Conservation (phyloP, 805 yeast genomes). For the Monosporozyma yasuniensis region DNA sequence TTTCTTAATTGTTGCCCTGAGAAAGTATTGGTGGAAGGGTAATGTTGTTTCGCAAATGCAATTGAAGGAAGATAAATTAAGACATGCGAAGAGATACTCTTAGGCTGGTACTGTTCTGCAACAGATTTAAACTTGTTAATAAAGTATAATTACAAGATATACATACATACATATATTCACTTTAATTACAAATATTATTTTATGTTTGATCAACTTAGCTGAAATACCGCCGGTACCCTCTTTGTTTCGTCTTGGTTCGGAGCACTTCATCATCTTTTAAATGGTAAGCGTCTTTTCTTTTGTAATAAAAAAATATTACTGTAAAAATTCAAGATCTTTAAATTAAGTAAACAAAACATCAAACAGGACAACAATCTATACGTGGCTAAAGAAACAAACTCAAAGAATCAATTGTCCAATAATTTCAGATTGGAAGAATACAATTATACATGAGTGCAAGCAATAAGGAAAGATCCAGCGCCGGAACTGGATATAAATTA, state of each 20-base stretch:
- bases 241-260: too few species aligned
- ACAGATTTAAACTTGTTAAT: neutral
- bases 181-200: neutral
- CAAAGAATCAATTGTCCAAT: neutral
- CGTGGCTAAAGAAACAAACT: neutral
- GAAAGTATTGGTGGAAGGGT: slow-evolving; percentile 29
- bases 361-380: neutral
- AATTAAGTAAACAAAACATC: neutral
- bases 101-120: neutral
- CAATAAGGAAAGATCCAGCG: neutral
- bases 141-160: neutral
- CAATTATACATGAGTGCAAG: neutral
- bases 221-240: too few species aligned
- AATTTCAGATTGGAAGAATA: neutral
- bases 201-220: neutral
- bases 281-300: neutral
- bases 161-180: neutral
- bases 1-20: slow-evolving; percentile 47
- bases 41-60: slow-evolving; percentile 21
- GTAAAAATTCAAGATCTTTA: neutral
- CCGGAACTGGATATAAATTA: slow-evolving; percentile 30
- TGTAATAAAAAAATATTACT: neutral
- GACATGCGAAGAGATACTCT: slow-evolving; percentile 36
- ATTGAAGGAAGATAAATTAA: slow-evolving; percentile 36
- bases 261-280: neutral